Evolutionary conservation across 2,329 filamentous ascomycete genomes (phyloP), one percentile per base, ranked within the genome.

Genomic region (Colletotrichum phormii): DNA sequence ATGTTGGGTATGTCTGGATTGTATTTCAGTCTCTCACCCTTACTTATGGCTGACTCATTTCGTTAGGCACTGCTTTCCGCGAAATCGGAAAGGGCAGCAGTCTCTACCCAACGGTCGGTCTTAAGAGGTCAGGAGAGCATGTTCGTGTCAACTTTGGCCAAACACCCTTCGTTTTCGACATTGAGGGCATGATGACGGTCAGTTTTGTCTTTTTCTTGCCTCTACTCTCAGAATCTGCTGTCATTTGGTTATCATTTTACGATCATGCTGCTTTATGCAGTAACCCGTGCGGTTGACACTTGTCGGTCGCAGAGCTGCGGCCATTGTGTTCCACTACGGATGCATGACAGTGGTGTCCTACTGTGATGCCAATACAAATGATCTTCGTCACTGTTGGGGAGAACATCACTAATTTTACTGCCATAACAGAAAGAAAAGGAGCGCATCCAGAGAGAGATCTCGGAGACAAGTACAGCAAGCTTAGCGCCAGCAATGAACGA

Each of bases 91-190:
- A 89, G 78, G 61, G 60, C 18, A 49, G 33, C 15, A 31, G 51
- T 7, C 80, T 94, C n/a, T 95, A 91, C 79, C 91, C 91, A 24
- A 85, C 87, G 0, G 84, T 93, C 29, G 91, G 91, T n/a, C 84
- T 93, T 64, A 93, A 92, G 79, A 91, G 89, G 78, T 81, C 86
- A 0, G 89, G 90, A 57, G 91, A 93, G 77, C 86, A 90, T 75
- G 80, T 93, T 71, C 83, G 86, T 72, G 89, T 86, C 75, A 93
- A 93, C 78, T 93, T 93, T 82, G 91, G 91, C 59, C 90, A 92
- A 81, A 89, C 88, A 65, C 93, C 93, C 4, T 98, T 98, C 81
- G 88, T 94, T 57, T 99, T 93, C 83, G 94, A 98, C 80, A 98
- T 99, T 77, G 94, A 98, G 81, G 89, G 90, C 72, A 90, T 97